These are phyloP conservation scores for Trichoderma gracile DNA, from an alignment of 2,329 filamentous ascomycete species.

Conservation along the genomic window DNA sequence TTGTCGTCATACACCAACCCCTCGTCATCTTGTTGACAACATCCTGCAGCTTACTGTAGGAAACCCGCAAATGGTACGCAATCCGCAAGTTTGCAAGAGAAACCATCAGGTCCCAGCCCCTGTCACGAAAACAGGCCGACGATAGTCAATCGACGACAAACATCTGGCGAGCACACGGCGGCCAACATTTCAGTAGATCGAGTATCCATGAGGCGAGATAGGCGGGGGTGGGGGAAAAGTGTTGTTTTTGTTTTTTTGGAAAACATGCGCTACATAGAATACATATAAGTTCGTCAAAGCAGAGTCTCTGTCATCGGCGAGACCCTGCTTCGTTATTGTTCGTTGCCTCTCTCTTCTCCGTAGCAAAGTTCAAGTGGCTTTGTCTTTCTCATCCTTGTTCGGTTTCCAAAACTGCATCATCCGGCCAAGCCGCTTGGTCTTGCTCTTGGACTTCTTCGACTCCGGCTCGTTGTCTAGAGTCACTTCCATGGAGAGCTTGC, in stretches of 20 bases:
- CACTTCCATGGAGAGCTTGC: constrained; percentile 72
- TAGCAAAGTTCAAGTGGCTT: constrained; percentile 31
- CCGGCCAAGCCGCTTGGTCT: constrained; percentile 68
- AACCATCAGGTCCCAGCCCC: background rate
- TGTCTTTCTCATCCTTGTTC: constrained; percentile 45
- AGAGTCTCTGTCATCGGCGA: constrained; percentile 23
- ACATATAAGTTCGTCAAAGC: constrained; percentile 42
- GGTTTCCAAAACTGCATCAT: constrained; percentile 79
- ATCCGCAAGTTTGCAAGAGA: background rate
- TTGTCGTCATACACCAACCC: constrained; percentile 30
- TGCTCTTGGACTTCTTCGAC: constrained; percentile 58
- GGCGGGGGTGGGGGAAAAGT: background rate
- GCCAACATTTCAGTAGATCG: constrained; percentile 22
- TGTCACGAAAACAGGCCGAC: background rate
- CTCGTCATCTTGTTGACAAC: background rate
- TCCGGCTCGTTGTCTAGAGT: constrained; percentile 56
- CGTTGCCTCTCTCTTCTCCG: constrained; percentile 6
- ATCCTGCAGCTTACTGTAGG: constrained; percentile 7
- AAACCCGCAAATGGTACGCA: background rate
- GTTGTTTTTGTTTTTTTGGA: constrained; percentile 16
- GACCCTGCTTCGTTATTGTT: constrained; percentile 19
- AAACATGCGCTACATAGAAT: constrained; percentile 42
- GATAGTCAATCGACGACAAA: constrained; percentile 5
- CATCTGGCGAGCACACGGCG: constrained; percentile 10
- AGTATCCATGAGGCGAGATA: constrained; percentile 16